phyloP scores from a whole-genome alignment of 2,329 filamentous ascomycete genomes.

The Colletotrichum lentis region DNA sequence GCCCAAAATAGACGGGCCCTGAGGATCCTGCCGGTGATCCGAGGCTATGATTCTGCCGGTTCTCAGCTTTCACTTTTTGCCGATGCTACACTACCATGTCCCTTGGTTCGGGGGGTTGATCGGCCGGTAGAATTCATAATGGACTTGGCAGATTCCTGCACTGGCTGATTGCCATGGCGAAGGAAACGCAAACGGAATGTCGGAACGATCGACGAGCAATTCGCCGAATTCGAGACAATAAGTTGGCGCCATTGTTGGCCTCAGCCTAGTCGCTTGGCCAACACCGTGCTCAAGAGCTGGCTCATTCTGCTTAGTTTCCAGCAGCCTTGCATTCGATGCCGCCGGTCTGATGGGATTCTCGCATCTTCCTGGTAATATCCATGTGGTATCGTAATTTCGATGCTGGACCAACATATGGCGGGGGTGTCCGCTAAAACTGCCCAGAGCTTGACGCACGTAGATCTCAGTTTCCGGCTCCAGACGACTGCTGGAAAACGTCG shows the following conservation, averaged over 20 bases:
- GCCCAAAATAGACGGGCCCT: background rate
- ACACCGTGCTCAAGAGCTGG: background rate
- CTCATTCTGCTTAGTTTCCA: background rate
- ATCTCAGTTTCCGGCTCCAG: too few relatives aligned
- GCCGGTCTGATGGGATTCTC: background rate
- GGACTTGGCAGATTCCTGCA: background rate
- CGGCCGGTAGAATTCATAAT: background rate
- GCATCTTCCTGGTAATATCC: background rate
- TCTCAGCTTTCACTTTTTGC: background rate
- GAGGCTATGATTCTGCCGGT: background rate
- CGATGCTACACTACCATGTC: background rate
- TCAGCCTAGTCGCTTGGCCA: too few relatives aligned
- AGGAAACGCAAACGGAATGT: constrained; percentile 9
- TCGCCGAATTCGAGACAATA: background rate
- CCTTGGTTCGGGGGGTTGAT: background rate
- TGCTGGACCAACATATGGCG: background rate
- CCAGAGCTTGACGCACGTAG: too few relatives aligned
- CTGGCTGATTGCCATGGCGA: background rate
- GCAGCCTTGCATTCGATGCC: background rate
- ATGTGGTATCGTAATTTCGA: background rate
- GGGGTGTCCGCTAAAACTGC: background rate
- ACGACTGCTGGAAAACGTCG: too few relatives aligned
- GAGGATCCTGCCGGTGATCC: background rate
- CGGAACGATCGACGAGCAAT: background rate
- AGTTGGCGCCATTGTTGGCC: background rate